These are phyloP conservation scores for Candida broadrunensis DNA, from an alignment of 805 yeast genomes.

Conservation along the genomic window DNA sequence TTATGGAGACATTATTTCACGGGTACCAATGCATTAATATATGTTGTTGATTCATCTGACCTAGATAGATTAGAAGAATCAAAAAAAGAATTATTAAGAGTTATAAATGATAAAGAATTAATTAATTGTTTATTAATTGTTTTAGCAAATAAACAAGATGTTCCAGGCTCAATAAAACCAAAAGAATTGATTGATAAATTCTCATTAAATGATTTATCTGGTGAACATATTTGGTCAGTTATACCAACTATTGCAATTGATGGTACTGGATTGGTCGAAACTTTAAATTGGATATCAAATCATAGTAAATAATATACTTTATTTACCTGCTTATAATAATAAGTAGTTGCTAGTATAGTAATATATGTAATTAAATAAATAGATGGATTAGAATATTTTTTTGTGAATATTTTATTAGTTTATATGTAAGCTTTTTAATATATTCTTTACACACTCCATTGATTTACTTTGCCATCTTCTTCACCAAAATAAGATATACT, in stretches of 20 bases:
- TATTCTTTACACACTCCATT: constrained; percentile 11
- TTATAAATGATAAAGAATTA: constrained; percentile 81
- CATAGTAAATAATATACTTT: constrained; percentile 37
- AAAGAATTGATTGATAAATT: constrained; percentile 75
- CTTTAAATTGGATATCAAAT: constrained; percentile 79
- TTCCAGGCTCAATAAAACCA: constrained; percentile 68
- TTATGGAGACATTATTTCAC: constrained; percentile 95
- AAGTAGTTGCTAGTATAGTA: too few relatives aligned
- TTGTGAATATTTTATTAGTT: too few relatives aligned
- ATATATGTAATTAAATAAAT: too few relatives aligned
- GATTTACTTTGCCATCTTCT: constrained; percentile 55
- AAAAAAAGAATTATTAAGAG: constrained; percentile 71
- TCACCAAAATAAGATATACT: constrained; percentile 87
- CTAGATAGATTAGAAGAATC: constrained; percentile 70
- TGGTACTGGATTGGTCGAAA: constrained; percentile 88
- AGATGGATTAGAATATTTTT: too few relatives aligned
- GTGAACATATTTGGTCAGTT: constrained; percentile 79
- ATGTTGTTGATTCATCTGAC: constrained; percentile 86
- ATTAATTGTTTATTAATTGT: constrained; percentile 75
- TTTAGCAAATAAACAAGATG: constrained; percentile 87
- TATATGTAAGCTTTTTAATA: too few relatives aligned
- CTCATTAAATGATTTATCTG: constrained; percentile 57
- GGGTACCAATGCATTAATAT: constrained; percentile 87
- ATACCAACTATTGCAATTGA: constrained; percentile 87
- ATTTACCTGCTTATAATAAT: too few relatives aligned